These are phyloP conservation scores for Kodamaea leandrae DNA, from an alignment of 805 yeast genomes.

Conservation along the genomic window DNA sequence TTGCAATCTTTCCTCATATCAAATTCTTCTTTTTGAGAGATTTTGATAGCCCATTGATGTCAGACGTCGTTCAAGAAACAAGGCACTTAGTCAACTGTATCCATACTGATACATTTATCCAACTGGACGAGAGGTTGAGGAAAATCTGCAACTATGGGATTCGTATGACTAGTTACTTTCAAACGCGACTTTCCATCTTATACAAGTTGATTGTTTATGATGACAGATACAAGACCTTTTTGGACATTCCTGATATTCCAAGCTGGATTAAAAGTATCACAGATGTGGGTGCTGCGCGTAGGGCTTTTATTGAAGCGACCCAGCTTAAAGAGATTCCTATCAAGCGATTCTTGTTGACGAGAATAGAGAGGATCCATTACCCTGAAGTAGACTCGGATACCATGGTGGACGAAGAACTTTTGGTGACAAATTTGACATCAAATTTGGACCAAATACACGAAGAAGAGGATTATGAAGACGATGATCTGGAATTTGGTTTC, in stretches of 20 bases:
- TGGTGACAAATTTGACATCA: not conserved
- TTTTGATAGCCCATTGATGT: constrained; percentile 40
- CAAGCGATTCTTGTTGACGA: constrained; percentile 10
- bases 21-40: constrained; percentile 39
- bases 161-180: constrained; percentile 31
- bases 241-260: constrained; percentile 19
- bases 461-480: constrained; percentile 5
- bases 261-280: constrained; percentile 29
- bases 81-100: constrained; percentile 5
- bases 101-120: constrained; percentile 1
- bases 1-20: constrained; percentile 39
- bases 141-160: constrained; percentile 23
- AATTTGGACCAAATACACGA: not conserved
- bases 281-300: constrained; percentile 23
- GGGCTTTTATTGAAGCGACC: constrained; percentile 20
- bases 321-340: constrained; percentile 27
- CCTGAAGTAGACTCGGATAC: constrained; percentile 7
- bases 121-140: constrained; percentile 6
- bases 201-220: constrained; percentile 30
- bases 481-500: constrained; percentile 2
- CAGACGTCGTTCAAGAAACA: constrained; percentile 27
- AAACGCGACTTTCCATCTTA: constrained; percentile 25
- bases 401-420: not conserved
- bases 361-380: constrained; percentile 10
- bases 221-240: constrained; percentile 12